Base-by-base conservation (phyloP, 2,329 filamentous ascomycete genomes). In the Cladosporium colombiae region DNA sequence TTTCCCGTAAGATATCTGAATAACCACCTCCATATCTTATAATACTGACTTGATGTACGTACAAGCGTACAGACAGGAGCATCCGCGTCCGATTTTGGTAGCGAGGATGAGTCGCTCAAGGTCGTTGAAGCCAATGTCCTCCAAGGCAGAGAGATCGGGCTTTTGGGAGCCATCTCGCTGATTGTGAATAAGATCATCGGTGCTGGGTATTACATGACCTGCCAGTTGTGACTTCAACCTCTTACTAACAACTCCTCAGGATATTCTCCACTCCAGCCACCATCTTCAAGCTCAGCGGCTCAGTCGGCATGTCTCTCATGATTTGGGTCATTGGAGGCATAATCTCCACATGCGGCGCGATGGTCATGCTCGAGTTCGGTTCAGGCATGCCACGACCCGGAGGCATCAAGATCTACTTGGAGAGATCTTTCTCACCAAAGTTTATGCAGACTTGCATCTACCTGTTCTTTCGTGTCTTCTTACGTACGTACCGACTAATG, bases 381-480 rank as follows among this genome's bases (percentile, higher is more conserved):
- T 80, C 86, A 4, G 85, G 85, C 4, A 87, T 88, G 40, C 87
- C 87, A 2, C 80, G 84, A 40, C 87, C 85, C 16, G 87, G 87
- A 16, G 87, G 87, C 23, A 86, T 89, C 68, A 89, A 89, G 80
- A 87, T 88, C 74, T 89, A 89, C 72, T 83, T 89, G 16, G 87
- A 89, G 71, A 1, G 86, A 89, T 74, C 73, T 82, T 7, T 74
- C 81, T 0, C 69, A 82, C 0, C 86, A 86, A 0, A 86, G 18
- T 56, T 56, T 31, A 33, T 56, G 50, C 50, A 55, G 50, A 55
- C 50, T 10, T 55, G 50, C 50, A 33, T 33, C 29, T 56, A 56
- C 31, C 29, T 33, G n/a, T 56, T 33, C 29, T 56, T 56, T n/a
- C 37, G 29, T 31, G 29, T 56, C 25, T 31, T 56, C 29, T n/a